A percentile compares a stretch with the other conserved stretches of the same genome.
Evolutionary conservation across 306 rosid genomes (phyloP).

Genomic region (Trifolium repens): DNA sequence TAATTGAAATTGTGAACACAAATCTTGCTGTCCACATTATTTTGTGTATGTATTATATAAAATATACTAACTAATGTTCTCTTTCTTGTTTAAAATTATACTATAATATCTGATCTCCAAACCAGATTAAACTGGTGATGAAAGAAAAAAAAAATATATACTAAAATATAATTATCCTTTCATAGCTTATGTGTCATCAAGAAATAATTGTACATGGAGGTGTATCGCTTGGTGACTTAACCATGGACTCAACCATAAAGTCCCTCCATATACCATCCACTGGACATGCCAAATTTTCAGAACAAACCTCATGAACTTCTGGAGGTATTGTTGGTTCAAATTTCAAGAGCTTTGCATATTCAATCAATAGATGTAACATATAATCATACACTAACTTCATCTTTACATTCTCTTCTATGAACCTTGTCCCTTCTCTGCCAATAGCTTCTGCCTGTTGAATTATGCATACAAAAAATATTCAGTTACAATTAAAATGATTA

Average conservation of each 20-base stretch:
- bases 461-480: not conserved
- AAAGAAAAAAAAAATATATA: too few relatives aligned
- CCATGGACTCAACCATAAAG: conserved; percentile 47
- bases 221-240: conserved; percentile 43
- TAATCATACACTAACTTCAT: conserved; percentile 56
- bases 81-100: not conserved
- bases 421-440: conserved; percentile 43
- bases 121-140: too few relatives aligned
- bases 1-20: not conserved
- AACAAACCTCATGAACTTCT: conserved; percentile 47
- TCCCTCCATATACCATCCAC: conserved; percentile 8
- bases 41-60: not conserved
- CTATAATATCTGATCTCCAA: too few relatives aligned
- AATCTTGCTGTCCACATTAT: not conserved
- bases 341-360: conserved; percentile 49
- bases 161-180: not conserved
- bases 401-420: conserved; percentile 44
- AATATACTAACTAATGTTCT: not conserved
- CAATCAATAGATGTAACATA: conserved; percentile 46
- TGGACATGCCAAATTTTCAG: conserved; percentile 43
- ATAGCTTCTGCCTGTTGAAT: conserved; percentile 43
- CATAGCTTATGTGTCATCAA: not conserved
- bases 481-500: not conserved
- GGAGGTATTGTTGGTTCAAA: conserved; percentile 45
- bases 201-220: conserved; percentile 53